Base-by-base conservation (phyloP, 331 rosid genomes). In the Pyracantha coccinea region DNA sequence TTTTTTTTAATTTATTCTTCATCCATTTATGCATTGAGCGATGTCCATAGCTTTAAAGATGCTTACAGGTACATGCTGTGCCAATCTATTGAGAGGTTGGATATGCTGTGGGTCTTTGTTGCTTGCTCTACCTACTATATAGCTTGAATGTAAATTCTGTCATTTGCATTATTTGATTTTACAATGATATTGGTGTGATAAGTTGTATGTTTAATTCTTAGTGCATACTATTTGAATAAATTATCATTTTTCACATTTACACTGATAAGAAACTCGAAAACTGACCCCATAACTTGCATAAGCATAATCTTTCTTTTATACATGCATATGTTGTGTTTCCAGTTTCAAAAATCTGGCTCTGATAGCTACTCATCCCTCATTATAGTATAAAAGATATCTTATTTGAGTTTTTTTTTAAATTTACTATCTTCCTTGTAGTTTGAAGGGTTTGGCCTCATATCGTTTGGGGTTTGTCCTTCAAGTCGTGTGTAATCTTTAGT, bases 51-150 rank as follows among this genome's bases (percentile, higher is more conserved):
- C 83, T 85, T 78, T 86, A 89, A 86, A 89, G 97, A 81, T 87
- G 93, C 86, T 93, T 88, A 89, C 97, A 87, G 97, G 96, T 88
- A 74, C 98, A 58, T 85, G 92, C 84, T 55, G 75, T 87, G 93
- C 90, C 87, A 80, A 89, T 84, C 87, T 89, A 75, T 89, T 90
- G 88, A 89, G 98, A 89, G 96, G 91, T 93, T 86, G 92, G 86
- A 77, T 83, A 79, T 84, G 89, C 92, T 85, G 86, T 88, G 91
- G 87, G 91, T 85, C 86, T 91, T 89, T 93, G 93, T 89, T 91
- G 85, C 90, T 78, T 86, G 90, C 86, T 78, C 92, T 86, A 83
- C 89, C 86, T 84, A 73, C 88, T 85, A 33, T 86, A 69, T 91
- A 78, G 82, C 88, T 84, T 84, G 92, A 87, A 88, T 86, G 88